phyloP scores from a whole-genome alignment of 352 stramenopile genomes.

The Globisporangium lucens region DNA sequence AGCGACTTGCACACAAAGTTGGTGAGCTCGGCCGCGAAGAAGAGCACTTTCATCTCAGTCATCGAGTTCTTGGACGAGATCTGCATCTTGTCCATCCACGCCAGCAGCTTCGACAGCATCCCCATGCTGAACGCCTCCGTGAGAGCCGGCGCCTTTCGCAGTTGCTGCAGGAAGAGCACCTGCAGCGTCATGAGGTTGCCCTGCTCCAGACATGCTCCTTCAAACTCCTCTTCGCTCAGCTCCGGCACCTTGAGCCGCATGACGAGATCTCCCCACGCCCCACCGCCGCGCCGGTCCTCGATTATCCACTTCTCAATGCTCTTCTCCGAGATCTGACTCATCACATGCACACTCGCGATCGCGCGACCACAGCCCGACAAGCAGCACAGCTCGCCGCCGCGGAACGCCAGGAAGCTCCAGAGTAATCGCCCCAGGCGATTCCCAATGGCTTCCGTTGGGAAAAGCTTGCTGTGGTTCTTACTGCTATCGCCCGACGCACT shows the following conservation, averaged over 20 bases:
- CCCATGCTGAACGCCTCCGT: slow-evolving; percentile 68
- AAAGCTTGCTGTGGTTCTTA: slow-evolving; percentile 10
- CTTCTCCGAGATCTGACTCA: slow-evolving; percentile 77
- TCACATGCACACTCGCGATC: slow-evolving; percentile 77
- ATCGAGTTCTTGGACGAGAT: slow-evolving; percentile 35
- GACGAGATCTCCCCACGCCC: slow-evolving; percentile 59
- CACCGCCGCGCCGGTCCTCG: slow-evolving; percentile 60
- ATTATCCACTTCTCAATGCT: slow-evolving; percentile 87
- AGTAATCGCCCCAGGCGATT: slow-evolving; percentile 59
- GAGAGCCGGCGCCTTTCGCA: slow-evolving; percentile 53
- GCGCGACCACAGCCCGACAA: slow-evolving; percentile 66
- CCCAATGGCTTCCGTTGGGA: slow-evolving; percentile 50
- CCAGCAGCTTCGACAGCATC: slow-evolving; percentile 66
- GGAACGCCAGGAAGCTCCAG: slow-evolving; percentile 80
- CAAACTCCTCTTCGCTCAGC: slow-evolving; percentile 79
- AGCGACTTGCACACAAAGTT: slow-evolving; percentile 70
- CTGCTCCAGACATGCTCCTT: slow-evolving; percentile 60
- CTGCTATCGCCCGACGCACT: neutral
- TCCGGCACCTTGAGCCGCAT: slow-evolving; percentile 67
- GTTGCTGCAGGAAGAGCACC: slow-evolving; percentile 74
- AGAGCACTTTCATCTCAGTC: slow-evolving; percentile 83
- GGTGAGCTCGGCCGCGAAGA: slow-evolving; percentile 68
- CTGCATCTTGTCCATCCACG: slow-evolving; percentile 70
- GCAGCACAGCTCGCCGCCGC: slow-evolving; percentile 73
- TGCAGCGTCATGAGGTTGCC: slow-evolving; percentile 77